Evolutionary conservation across 345 rosid genomes (phyloP).

Genomic region (Rhodomyrtus tomentosa): DNA sequence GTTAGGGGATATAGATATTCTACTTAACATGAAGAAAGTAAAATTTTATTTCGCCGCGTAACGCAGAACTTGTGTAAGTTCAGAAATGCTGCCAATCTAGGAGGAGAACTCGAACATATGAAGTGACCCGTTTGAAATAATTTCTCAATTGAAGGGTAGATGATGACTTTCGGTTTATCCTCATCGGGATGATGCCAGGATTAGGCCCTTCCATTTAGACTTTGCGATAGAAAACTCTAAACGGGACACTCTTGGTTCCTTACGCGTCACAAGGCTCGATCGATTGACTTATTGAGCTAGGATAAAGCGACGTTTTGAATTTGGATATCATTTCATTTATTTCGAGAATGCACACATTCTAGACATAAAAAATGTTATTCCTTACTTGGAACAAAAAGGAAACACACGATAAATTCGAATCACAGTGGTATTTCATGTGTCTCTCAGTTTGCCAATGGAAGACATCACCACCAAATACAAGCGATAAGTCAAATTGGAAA

Average conservation of each 20-base stretch:
- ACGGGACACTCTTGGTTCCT: background rate
- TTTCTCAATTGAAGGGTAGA: background rate
- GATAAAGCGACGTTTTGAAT: background rate
- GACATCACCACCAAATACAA: background rate
- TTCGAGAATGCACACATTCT: too few species aligned
- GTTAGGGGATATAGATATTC: background rate
- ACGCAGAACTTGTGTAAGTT: background rate
- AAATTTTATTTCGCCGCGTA: accelerated
- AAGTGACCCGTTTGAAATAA: background rate
- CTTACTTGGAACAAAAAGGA: too few species aligned
- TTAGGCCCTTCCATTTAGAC: background rate
- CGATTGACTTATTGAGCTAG: background rate
- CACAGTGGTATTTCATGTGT: background rate
- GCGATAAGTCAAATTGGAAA: background rate
- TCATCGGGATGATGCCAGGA: background rate
- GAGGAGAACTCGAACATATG: background rate
- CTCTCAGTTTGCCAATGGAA: background rate
- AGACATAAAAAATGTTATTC: too few species aligned
- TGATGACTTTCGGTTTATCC: background rate
- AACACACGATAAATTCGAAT: background rate
- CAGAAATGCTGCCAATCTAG: background rate
- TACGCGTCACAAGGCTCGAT: background rate
- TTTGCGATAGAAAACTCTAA: background rate
- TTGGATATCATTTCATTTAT: background rate
- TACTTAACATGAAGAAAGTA: background rate